Evolutionary conservation across 75 land plant species (phyloP).

Genomic region (Selaginella moellendorffii): DNA sequence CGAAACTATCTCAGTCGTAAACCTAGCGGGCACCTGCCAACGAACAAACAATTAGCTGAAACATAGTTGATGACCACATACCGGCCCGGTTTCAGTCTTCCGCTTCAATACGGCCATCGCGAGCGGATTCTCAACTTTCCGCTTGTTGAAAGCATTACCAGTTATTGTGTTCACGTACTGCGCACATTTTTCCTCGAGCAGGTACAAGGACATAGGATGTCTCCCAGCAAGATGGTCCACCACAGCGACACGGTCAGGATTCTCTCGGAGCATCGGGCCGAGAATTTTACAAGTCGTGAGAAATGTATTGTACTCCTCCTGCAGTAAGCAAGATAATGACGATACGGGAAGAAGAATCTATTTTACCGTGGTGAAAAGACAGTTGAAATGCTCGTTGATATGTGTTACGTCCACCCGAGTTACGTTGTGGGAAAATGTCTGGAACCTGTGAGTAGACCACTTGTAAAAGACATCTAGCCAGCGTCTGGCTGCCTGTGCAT

Average conservation of each 20-base stretch:
- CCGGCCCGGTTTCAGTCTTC: not conserved
- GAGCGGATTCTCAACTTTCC: slow-evolving; percentile 1
- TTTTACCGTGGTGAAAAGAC: not conserved
- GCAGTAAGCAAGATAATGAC: not conserved
- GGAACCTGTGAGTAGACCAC: slow-evolving; percentile 1
- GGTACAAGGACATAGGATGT: slow-evolving; percentile 1
- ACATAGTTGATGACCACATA: not conserved
- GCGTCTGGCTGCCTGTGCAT: slow-evolving; percentile 2
- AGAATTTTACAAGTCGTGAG: slow-evolving; percentile 1
- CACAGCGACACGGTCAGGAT: not conserved
- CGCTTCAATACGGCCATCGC: not conserved
- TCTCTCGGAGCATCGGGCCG: slow-evolving; percentile 2
- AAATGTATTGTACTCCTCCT: slow-evolving; percentile 1
- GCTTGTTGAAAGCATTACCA: not conserved
- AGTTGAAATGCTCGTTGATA: slow-evolving; percentile 1
- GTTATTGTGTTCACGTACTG: not conserved
- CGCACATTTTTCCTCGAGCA: not conserved
- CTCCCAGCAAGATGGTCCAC: slow-evolving; percentile 2
- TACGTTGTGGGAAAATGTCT: not conserved
- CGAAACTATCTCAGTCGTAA: not conserved
- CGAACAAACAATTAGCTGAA: not conserved
- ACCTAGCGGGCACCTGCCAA: not conserved
- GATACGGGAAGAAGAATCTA: not conserved
- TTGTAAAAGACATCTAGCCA: slow-evolving; percentile 1
- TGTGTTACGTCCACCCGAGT: not conserved